Base-by-base conservation (phyloP, 2,329 filamentous ascomycete species). In the Arthrobotrys conoides region DNA sequence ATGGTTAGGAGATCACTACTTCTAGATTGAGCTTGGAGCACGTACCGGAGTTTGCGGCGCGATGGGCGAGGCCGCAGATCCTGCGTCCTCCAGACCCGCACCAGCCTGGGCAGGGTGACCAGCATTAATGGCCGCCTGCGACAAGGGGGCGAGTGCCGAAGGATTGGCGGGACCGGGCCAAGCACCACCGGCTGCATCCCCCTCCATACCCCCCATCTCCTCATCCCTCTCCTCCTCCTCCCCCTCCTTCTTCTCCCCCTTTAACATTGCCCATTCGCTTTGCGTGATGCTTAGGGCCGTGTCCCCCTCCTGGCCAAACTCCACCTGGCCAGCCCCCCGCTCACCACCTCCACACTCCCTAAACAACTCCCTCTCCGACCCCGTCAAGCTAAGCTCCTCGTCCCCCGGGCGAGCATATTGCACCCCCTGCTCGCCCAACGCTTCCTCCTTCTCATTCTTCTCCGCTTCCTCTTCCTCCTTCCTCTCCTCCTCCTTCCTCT, bases 71-170 rank as follows among this genome's bases (percentile, higher is more conserved):
- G 59, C 22, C 38, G 16, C 24, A 44, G 48, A 36, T 57, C 22
- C 16, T 57, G 46, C 16, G 12, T 41, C 44, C n/a, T 59, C 49
- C 38, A 51, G 51, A 3, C 49, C 18, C 38, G 24, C 57, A 49
- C 18, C 65, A n/a, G 12, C 38, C n/a, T 33, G 51, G 16, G 49
- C 67, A 70, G 51, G 49, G 24, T 70, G 66, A n/a, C 67, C 59
- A 38, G 73, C 73, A 71, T 77, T 77, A 68, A 77, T 64, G 27
- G 73, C 73, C 9, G 73, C 73, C 18, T 64, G 66, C 14, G 73
- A 77, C 61, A 77, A 59, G 16, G 73, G 73, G 12, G 59, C 59
- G 20, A 77, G 73, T 10, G 67, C 73, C 3, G 67, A 61, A 1
- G 67, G 73, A 20, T 67, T 71, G 18, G 65, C 51, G 8, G 66